Base-by-base conservation (phyloP, 2,329 filamentous ascomycete species). In the Rutstroemia sydowiana region DNA sequence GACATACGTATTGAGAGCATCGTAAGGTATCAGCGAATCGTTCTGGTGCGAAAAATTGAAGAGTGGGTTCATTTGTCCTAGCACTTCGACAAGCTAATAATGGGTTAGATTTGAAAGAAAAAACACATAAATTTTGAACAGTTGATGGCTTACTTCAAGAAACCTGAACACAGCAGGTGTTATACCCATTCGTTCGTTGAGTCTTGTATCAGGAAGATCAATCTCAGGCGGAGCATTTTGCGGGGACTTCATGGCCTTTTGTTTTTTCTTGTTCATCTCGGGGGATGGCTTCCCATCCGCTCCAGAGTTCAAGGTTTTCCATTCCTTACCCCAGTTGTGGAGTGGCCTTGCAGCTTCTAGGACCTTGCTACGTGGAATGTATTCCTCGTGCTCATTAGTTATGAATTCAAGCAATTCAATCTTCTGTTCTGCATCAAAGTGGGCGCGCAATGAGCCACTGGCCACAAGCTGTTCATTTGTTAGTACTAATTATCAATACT, bases 371-470 rank as follows among this genome's bases (percentile, higher is more conserved):
- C 88, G 81, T 20, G 90, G 84, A 42, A 97, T 74, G 62, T 86
- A 95, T 69, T 97, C 91, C 59, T 91, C 87, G 62, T 95, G 86
- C 45, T 76, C 77, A 32, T 75, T 78, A 1, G 87, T 88, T 43
- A 83, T 75, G 59, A 97, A 91, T 62, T 95, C 88, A 45, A 97
- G 77, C 55, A 89, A 75, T 56, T 95, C 88, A 54, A 98, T 85
- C 66, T 86, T 89, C 56, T 89, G 85, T 34, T 86, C 79, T 8
- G 73, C 73, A 61, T 95, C 87, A 64, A 95, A 95, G 55, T 88
- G 81, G 1, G 85, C 90, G 45, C 84, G 82, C 23, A 97, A 71
- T 4, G 77, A 82, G 40, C 92, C 92, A n/a, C 75, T 81, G 9
- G 86, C 84, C 45, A 95, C 82, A 36, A 95, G 75, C 84, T 92